Conservation (phyloP, 2,329 filamentous ascomycete genomes). For the Colletotrichum agaves region DNA sequence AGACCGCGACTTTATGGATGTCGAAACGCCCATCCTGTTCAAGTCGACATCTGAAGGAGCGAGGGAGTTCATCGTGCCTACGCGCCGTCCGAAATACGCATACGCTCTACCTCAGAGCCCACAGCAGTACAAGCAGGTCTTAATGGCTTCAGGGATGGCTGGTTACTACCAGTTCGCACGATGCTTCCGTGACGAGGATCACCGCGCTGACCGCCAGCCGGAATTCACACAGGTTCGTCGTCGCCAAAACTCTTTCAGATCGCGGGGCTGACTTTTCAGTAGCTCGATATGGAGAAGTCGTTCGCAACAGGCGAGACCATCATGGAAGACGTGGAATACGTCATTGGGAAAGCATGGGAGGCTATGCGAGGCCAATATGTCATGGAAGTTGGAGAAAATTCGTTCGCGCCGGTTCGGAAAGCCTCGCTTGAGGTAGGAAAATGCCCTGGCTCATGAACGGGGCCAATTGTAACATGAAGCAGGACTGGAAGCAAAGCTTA, state of each 20-base stretch:
- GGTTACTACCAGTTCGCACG: conserved; percentile 93
- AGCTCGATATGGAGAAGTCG: conserved; percentile 94
- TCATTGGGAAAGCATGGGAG: conserved; percentile 67
- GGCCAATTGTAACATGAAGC: not conserved
- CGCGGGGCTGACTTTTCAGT: conserved; percentile 15
- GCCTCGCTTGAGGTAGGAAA: conserved; percentile 22
- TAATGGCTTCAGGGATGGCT: conserved; percentile 89
- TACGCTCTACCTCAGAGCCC: conserved; percentile 97
- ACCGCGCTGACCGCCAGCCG: conserved; percentile 90
- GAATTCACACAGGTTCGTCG: conserved; percentile 88
- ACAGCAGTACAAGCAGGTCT: conserved; percentile 97
- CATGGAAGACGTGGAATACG: conserved; percentile 63
- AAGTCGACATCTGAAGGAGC: conserved; percentile 98
- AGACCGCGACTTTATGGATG: conserved; percentile 73
- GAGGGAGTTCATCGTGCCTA: conserved; percentile 93
- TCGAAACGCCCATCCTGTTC: conserved; percentile 95
- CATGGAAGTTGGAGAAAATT: conserved; percentile 43
- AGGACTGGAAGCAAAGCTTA: conserved; percentile 33
- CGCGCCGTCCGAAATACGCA: conserved; percentile 76
- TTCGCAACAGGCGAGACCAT: conserved; percentile 81
- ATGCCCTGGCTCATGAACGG: too few relatives aligned
- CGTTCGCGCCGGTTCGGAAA: conserved; percentile 43
- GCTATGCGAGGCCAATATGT: conserved; percentile 56
- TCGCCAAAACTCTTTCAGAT: not conserved
- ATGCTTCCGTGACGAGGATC: conserved; percentile 95